Evolutionary conservation across 768 basidiomycete species (phyloP).

Genomic region (Termitomyces sp.): DNA sequence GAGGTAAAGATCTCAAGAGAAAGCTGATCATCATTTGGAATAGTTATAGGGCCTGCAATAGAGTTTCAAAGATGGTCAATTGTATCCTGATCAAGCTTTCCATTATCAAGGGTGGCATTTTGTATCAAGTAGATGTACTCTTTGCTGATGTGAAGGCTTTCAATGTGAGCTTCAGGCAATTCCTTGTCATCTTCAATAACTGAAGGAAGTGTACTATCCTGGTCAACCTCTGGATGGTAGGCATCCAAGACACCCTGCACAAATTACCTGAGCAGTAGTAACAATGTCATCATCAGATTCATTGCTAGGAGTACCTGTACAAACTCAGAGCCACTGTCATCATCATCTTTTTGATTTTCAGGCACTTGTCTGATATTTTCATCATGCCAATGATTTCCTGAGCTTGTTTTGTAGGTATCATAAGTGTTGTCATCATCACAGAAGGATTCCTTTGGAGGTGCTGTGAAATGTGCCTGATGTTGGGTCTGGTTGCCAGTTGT

Average conservation of each 20-base stretch:
- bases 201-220: too few relatives aligned
- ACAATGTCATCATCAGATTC: neutral
- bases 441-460: neutral
- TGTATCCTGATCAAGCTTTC: too few relatives aligned
- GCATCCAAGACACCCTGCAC: neutral
- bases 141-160: too few relatives aligned
- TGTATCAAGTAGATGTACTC: too few relatives aligned
- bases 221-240: too few relatives aligned
- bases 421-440: neutral
- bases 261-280: neutral
- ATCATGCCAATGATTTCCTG: neutral
- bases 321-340: neutral
- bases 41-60: neutral
- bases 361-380: too few relatives aligned
- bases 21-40: too few relatives aligned
- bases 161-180: too few relatives aligned
- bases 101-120: too few relatives aligned
- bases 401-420: too few relatives aligned
- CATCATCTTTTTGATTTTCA: neutral
- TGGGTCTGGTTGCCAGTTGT: neutral
- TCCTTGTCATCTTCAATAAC: too few relatives aligned
- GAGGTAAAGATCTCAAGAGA: too few relatives aligned
- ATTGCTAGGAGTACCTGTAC: neutral
- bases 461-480: neutral
- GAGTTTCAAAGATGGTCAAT: neutral